Evolutionary conservation across 2,329 filamentous ascomycete species (phyloP).

Genomic region (Aspergillus novofumigatus): DNA sequence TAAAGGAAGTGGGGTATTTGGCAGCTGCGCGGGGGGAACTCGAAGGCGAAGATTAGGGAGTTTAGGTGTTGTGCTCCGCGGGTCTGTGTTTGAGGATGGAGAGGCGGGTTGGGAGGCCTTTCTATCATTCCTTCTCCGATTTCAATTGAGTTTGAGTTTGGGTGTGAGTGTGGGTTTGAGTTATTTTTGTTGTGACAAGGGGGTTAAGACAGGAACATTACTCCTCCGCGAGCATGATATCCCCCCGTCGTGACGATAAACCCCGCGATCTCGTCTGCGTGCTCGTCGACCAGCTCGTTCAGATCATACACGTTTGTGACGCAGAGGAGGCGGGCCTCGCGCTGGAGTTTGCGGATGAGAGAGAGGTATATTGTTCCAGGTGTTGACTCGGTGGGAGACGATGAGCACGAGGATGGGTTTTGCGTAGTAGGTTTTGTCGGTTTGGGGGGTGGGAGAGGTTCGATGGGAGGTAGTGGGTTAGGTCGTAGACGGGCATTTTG

Average conservation of each 20-base stretch:
- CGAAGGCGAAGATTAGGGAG: slow-evolving; percentile 10
- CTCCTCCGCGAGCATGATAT: slow-evolving; percentile 5
- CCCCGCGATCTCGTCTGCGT: slow-evolving; percentile 4
- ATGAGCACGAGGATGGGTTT: slow-evolving; percentile 1
- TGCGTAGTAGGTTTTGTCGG: not conserved
- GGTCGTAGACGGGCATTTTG: not conserved
- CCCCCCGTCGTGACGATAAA: slow-evolving; percentile 7
- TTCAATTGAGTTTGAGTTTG: too few species aligned
- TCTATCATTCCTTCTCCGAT: not conserved
- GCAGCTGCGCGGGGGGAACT: slow-evolving; percentile 9
- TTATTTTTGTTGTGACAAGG: too few species aligned
- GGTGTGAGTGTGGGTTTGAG: too few species aligned
- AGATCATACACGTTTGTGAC: not conserved
- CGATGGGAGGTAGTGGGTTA: not conserved
- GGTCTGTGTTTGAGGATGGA: not conserved
- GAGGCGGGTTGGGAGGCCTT: not conserved
- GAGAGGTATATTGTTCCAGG: not conserved
- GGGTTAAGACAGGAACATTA: too few species aligned
- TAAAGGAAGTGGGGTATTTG: slow-evolving; percentile 2
- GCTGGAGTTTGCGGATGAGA: slow-evolving; percentile 4
- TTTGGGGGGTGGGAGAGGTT: not conserved
- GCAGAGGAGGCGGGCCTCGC: slow-evolving; percentile 6
- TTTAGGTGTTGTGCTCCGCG: not conserved
- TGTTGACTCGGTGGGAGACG: not conserved
- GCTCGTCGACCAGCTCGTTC: not conserved